Percentiles rank a stretch among this genome's conserved stretches.
Conservation (phyloP, 2,329 filamentous ascomycete species). For the Aspergillus awamori region DNA sequence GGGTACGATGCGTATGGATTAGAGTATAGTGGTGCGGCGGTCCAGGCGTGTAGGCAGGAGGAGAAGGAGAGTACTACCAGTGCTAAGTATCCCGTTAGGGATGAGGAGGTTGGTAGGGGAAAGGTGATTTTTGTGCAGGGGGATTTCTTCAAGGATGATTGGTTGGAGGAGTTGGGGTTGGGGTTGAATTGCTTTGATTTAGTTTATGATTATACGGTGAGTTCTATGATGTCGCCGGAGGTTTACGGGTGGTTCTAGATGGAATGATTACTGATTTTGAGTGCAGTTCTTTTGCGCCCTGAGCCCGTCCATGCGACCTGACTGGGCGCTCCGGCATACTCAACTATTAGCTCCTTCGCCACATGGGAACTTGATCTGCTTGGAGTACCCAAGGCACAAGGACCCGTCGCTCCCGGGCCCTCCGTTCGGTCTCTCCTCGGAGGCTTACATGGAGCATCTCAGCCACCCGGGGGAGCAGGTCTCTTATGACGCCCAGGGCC, state of each 20-base stretch:
- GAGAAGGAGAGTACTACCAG: neutral
- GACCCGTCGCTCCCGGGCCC: neutral
- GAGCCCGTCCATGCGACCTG: slow-evolving; percentile 56
- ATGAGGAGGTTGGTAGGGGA: slow-evolving; percentile 41
- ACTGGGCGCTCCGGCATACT: slow-evolving; percentile 60
- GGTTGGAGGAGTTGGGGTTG: slow-evolving; percentile 10
- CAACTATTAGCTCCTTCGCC: slow-evolving; percentile 24
- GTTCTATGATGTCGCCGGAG: slow-evolving; percentile 20
- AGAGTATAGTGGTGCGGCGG: slow-evolving; percentile 48
- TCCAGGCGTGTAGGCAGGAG: slow-evolving; percentile 9
- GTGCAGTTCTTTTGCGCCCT: slow-evolving; percentile 64
- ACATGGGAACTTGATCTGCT: slow-evolving; percentile 59
- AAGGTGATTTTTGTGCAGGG: slow-evolving; percentile 59
- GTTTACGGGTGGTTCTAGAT: neutral
- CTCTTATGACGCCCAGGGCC: slow-evolving; percentile 42
- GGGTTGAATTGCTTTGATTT: slow-evolving; percentile 18
- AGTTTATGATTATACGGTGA: slow-evolving; percentile 54
- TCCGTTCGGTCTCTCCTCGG: neutral
- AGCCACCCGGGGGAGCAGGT: neutral
- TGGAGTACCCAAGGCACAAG: slow-evolving; percentile 55
- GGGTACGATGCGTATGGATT: slow-evolving; percentile 78
- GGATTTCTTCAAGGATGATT: slow-evolving; percentile 46
- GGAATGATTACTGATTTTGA: neutral
- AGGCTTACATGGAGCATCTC: neutral
- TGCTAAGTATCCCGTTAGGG: slow-evolving; percentile 13